Evolutionary conservation across 2,329 filamentous ascomycete species (phyloP).

Genomic region (Cytospora piceicola): DNA sequence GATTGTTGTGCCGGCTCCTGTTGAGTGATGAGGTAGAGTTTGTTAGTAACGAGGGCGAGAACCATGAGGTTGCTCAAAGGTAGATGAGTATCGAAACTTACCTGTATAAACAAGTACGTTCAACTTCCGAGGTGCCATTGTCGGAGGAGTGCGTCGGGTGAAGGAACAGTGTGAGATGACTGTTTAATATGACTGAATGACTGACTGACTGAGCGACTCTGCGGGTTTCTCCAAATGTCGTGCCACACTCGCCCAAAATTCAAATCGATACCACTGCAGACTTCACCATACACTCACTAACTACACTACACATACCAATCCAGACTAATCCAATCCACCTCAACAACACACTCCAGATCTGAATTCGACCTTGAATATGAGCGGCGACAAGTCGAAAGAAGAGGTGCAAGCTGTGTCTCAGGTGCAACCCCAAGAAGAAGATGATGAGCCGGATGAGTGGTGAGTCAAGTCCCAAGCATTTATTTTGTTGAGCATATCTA

Average conservation of each 20-base stretch:
- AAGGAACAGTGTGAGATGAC: not conserved
- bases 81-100: slow-evolving; percentile 43
- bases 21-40: slow-evolving; percentile 18
- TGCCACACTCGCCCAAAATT: slow-evolving; percentile 18
- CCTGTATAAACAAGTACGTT: slow-evolving; percentile 95
- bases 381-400: slow-evolving; percentile 56
- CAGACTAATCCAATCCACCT: slow-evolving; percentile 27
- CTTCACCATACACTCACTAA: slow-evolving; percentile 34
- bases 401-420: slow-evolving; percentile 45
- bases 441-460: slow-evolving; percentile 96
- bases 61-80: slow-evolving; percentile 25
- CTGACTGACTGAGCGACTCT: too few species aligned
- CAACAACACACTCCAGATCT: not conserved
- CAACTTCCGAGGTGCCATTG: slow-evolving; percentile 71
- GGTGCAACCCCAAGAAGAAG: slow-evolving; percentile 56
- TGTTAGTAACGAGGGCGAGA: slow-evolving; percentile 30
- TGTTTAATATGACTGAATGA: not conserved
- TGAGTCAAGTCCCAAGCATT: slow-evolving; percentile 48
- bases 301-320: not conserved
- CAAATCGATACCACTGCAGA: not conserved
- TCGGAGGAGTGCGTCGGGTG: slow-evolving; percentile 29
- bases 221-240: slow-evolving; percentile 13
- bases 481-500: not conserved
- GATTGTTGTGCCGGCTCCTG: slow-evolving; percentile 82
- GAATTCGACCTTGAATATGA: slow-evolving; percentile 21